Conservation (phyloP, 2,329 filamentous ascomycete species). For the Claviceps humidiphila region DNA sequence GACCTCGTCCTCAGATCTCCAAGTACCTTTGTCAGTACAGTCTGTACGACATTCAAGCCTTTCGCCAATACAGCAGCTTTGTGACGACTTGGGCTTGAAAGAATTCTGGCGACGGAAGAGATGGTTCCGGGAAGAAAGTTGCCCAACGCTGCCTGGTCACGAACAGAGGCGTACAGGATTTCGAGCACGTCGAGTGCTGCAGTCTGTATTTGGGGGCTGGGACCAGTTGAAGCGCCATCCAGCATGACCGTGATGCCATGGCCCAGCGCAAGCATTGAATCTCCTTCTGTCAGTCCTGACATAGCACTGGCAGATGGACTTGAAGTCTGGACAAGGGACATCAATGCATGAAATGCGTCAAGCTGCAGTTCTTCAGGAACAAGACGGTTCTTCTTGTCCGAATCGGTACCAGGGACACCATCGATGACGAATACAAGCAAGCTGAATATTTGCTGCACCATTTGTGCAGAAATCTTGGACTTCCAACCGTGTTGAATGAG, state of each 20-base stretch:
- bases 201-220: constrained; percentile 54
- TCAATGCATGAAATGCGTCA: constrained; percentile 57
- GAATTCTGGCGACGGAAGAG: constrained; percentile 63
- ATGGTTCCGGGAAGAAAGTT: constrained; percentile 81
- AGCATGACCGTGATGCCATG: constrained; percentile 72
- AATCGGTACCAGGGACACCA: constrained; percentile 45
- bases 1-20: constrained; percentile 42
- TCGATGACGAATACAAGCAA: constrained; percentile 72
- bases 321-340: constrained; percentile 49
- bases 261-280: constrained; percentile 64
- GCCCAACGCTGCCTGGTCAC: constrained; percentile 61
- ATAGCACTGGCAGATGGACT: constrained; percentile 35
- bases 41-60: constrained; percentile 44
- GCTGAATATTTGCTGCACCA: constrained; percentile 76
- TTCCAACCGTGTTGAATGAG: constrained; percentile 73
- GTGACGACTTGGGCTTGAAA: constrained; percentile 52
- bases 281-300: constrained; percentile 36
- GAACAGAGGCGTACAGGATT: constrained; percentile 48
- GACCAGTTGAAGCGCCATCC: constrained; percentile 53
- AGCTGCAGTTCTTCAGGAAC: constrained; percentile 61
- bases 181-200: constrained; percentile 54
- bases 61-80: constrained; percentile 47
- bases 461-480: constrained; percentile 50
- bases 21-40: constrained; percentile 40
- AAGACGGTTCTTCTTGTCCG: constrained; percentile 23